phyloP scores from a whole-genome alignment of 2,329 filamentous ascomycete genomes.

The Dactylellina sp. region DNA sequence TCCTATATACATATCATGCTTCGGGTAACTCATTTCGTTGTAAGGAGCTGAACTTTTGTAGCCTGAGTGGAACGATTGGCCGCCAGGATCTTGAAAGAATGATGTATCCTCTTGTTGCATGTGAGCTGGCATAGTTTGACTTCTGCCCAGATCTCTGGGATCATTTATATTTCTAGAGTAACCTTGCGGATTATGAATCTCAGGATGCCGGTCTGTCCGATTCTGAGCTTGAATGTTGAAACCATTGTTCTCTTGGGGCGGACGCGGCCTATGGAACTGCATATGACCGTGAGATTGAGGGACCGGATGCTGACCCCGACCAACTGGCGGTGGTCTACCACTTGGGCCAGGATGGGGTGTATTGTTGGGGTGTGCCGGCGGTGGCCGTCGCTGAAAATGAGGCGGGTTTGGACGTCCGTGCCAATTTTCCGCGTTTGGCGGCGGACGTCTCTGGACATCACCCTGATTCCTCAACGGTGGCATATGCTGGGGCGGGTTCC shows the following conservation, averaged over 20 bases:
- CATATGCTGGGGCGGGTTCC: constrained; percentile 3
- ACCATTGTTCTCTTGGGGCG: constrained; percentile 21
- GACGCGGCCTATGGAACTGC: constrained; percentile 47
- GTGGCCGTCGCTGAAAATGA: constrained; percentile 29
- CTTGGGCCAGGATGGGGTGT: constrained; percentile 13
- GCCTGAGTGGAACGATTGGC: constrained; percentile 15
- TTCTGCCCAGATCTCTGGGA: constrained; percentile 33
- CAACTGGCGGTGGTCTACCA: constrained; percentile 14
- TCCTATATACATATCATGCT: constrained; percentile 23
- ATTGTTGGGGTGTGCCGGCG: constrained; percentile 16
- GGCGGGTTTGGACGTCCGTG: constrained; percentile 28
- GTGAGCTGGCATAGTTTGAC: constrained; percentile 41
- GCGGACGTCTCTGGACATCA: constrained; percentile 38
- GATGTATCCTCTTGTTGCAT: constrained; percentile 11
- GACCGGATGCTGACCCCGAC: constrained; percentile 16
- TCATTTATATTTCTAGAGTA: constrained; percentile 25
- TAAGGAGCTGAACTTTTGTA: constrained; percentile 8
- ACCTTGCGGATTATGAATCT: constrained; percentile 6
- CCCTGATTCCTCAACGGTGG: constrained; percentile 29
- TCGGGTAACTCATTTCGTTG: constrained; percentile 6
- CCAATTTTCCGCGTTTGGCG: constrained; percentile 48
- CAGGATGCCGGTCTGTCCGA: constrained; percentile 21
- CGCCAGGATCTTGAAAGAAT: constrained; percentile 19
- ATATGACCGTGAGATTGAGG: constrained; percentile 19
- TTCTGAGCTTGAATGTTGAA: constrained; percentile 19